phyloP scores from a whole-genome alignment of 164 flowering plant genomes.

The Umbellularia californica region DNA sequence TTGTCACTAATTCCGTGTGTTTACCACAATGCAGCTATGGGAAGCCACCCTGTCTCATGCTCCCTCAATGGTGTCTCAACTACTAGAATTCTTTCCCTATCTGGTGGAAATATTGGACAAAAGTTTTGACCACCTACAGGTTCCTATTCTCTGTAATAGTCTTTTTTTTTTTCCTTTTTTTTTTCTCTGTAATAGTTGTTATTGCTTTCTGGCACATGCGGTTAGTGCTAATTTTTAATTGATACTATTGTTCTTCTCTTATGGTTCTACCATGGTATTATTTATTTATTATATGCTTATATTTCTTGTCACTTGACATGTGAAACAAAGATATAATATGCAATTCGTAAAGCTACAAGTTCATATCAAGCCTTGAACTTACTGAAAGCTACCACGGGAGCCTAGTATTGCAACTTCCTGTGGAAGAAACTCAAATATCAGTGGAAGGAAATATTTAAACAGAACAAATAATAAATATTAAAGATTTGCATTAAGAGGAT shows the following conservation, averaged over 20 bases:
- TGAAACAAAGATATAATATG: no score
- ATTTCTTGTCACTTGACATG: no score
- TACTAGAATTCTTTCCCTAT: slow-evolving; percentile 61
- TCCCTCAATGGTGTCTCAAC: slow-evolving; percentile 75
- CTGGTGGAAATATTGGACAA: slow-evolving; percentile 71
- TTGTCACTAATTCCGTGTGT: neutral
- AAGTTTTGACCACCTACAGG: slow-evolving; percentile 91
- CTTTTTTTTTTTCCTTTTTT: neutral
- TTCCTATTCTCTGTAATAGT: slow-evolving; percentile 13
- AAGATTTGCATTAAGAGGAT: no score
- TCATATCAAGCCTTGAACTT: no score
- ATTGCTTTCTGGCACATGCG: neutral
- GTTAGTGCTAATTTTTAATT: neutral
- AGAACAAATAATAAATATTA: no score
- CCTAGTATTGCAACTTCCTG: no score
- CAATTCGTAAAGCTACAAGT: no score
- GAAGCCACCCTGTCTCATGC: slow-evolving; percentile 84
- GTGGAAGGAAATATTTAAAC: no score
- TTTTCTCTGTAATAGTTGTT: neutral
- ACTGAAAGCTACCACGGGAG: no score
- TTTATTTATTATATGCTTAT: no score
- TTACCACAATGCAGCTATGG: slow-evolving; percentile 67
- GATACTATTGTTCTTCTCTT: neutral
- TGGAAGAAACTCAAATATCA: no score
- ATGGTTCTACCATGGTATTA: neutral